Conservation (phyloP, 2,329 filamentous ascomycete genomes). For the Diaporthe aspalathi region DNA sequence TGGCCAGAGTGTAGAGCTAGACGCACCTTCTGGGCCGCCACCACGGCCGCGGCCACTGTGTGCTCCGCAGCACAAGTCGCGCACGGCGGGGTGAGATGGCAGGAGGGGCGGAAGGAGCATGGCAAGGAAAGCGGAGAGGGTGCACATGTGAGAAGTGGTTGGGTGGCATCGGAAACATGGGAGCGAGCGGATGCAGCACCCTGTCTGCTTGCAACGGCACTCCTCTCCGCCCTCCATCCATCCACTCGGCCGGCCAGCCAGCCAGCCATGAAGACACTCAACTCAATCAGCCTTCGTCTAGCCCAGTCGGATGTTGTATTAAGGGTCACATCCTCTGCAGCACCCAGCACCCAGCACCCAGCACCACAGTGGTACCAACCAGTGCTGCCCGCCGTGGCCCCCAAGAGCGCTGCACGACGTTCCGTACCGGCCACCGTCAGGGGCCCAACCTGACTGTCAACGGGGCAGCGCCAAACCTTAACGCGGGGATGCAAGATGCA, state of each 20-base stretch:
- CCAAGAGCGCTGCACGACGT: background rate
- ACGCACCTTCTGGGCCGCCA: constrained; percentile 8
- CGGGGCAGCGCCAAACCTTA: constrained; percentile 21
- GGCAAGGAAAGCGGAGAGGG: background rate
- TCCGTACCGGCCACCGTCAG: background rate
- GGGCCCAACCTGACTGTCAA: constrained; percentile 14
- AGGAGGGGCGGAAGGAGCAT: constrained; percentile 7
- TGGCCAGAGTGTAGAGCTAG: constrained; percentile 8
- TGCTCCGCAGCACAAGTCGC: constrained; percentile 2
- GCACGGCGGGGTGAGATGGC: background rate
- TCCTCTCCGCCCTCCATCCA: constrained; percentile 20
- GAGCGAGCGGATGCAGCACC: constrained; percentile 27
- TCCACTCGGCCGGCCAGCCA: background rate
- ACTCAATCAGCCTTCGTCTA: constrained; percentile 12
- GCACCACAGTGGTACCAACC: background rate
- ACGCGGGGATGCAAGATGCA: constrained; percentile 4
- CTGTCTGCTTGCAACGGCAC: constrained; percentile 26
- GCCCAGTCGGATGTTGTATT: constrained; percentile 1
- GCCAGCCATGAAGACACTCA: constrained; percentile 1
- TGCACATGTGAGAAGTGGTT: background rate
- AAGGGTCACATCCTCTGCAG: background rate
- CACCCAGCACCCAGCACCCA: background rate
- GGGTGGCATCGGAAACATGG: constrained; percentile 22
- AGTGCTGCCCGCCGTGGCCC: background rate
- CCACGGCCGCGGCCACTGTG: background rate